Conservation (phyloP, 2,329 filamentous ascomycete genomes). For the Conoideocrella luteorostrata region DNA sequence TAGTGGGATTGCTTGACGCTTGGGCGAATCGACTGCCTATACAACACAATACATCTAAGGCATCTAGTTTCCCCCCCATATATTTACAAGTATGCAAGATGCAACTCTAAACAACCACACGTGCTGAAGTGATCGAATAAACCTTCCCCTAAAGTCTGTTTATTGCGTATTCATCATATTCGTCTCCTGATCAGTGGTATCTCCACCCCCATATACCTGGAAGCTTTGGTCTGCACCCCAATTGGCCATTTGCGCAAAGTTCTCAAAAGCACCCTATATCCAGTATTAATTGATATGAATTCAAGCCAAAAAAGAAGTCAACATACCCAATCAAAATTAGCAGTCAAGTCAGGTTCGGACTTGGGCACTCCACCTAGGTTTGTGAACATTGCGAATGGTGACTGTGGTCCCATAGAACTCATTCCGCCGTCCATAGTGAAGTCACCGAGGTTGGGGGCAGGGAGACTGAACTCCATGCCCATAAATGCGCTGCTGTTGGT, state of each 20-base stretch:
- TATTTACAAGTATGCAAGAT: too few species aligned
- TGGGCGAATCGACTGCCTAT: too few species aligned
- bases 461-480: slow-evolving; percentile 37
- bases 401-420: slow-evolving; percentile 23
- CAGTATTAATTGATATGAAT: not conserved
- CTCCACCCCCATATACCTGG: slow-evolving; percentile 38
- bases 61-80: too few species aligned
- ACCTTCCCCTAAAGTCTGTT: not conserved
- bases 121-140: too few species aligned
- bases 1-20: too few species aligned
- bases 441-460: slow-evolving; percentile 23
- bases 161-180: slow-evolving; percentile 17
- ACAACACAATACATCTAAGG: too few species aligned
- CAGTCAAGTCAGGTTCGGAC: slow-evolving; percentile 35
- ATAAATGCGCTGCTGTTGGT: slow-evolving; percentile 35
- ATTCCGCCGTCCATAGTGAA: slow-evolving; percentile 22
- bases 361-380: slow-evolving; percentile 28
- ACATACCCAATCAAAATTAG: slow-evolving; percentile 55
- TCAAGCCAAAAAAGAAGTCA: not conserved
- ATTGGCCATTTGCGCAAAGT: slow-evolving; percentile 46
- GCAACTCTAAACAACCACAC: too few species aligned
- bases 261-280: slow-evolving; percentile 48
- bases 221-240: slow-evolving; percentile 48
- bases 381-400: slow-evolving; percentile 49
- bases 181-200: slow-evolving; percentile 18